Evolutionary conservation across 1,139 yeast genomes (phyloP).

Genomic region (Taphrina deformans): DNA sequence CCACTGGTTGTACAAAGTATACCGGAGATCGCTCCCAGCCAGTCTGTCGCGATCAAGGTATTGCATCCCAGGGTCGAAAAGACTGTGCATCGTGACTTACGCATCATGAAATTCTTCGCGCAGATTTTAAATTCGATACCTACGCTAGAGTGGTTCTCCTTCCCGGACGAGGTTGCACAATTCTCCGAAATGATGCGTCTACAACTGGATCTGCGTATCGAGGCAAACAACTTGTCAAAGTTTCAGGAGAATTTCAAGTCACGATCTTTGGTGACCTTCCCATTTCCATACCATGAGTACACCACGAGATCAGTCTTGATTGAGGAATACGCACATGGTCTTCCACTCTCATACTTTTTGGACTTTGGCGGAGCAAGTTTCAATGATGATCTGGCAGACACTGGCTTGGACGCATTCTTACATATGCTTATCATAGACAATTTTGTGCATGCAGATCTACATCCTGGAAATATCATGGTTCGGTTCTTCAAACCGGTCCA

Average conservation of each 20-base stretch:
- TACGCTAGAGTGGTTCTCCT: constrained; percentile 94
- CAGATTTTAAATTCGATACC: constrained; percentile 67
- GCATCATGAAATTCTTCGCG: constrained; percentile 82
- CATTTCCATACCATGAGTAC: constrained; percentile 64
- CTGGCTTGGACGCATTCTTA: constrained; percentile 83
- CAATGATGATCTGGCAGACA: constrained; percentile 77
- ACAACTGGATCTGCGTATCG: constrained; percentile 86
- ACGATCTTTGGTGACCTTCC: constrained; percentile 71
- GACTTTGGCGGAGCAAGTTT: constrained; percentile 46
- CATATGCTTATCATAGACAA: constrained; percentile 91
- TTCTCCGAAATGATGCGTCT: constrained; percentile 81
- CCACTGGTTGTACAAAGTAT: constrained; percentile 26
- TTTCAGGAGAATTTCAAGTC: constrained; percentile 65
- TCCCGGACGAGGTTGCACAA: constrained; percentile 91
- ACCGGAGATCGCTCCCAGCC: constrained; percentile 47
- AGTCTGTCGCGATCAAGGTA: constrained; percentile 84
- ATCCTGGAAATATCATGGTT: constrained; percentile 92
- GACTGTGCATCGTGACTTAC: constrained; percentile 74
- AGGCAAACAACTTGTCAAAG: constrained; percentile 72
- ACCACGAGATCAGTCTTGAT: constrained; percentile 75
- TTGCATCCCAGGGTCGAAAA: constrained; percentile 81
- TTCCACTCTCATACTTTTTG: constrained; percentile 73
- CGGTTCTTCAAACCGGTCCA: constrained; percentile 56
- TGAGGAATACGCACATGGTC: constrained; percentile 79
- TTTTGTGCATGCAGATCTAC: constrained; percentile 93